These are phyloP conservation scores for Penicillium goetzii DNA, from an alignment of 495 filamentous ascomycete species.

Conservation along the genomic window DNA sequence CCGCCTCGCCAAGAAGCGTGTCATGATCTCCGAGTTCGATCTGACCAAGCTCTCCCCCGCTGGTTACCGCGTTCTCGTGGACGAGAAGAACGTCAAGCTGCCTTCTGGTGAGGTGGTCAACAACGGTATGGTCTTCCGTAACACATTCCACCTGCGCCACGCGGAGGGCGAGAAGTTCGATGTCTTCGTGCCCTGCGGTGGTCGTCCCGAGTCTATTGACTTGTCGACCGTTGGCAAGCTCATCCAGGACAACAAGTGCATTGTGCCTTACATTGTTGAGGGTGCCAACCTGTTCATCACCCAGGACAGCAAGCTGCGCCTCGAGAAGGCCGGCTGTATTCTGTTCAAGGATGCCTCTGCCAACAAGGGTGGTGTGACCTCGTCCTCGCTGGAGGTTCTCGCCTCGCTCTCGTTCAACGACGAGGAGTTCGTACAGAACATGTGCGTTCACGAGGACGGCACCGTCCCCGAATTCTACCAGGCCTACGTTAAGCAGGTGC, in stretches of 20 bases:
- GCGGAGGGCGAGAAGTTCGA: conserved; percentile 66
- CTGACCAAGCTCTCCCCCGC: conserved; percentile 79
- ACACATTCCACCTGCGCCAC: conserved; percentile 89
- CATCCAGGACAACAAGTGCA: conserved; percentile 78
- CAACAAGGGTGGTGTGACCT: conserved; percentile 98
- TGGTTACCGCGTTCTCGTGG: conserved; percentile 91
- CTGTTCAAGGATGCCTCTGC: conserved; percentile 97
- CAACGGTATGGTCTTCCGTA: conserved; percentile 95
- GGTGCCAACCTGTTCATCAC: conserved; percentile 99
- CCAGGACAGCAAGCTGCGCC: conserved; percentile 92
- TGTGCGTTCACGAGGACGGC: conserved; percentile 83
- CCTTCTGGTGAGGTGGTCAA: conserved; percentile 83
- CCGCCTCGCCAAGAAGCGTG: conserved; percentile 81
- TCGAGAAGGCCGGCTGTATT: conserved; percentile 91
- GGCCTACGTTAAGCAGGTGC: conserved; percentile 88
- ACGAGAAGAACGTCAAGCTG: conserved; percentile 83
- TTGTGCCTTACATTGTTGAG: conserved; percentile 93
- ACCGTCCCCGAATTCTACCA: conserved; percentile 87
- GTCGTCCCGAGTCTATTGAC: conserved; percentile 95
- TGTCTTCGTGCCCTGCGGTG: conserved; percentile 93
- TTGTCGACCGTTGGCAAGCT: conserved; percentile 81
- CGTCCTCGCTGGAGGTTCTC: conserved; percentile 95
- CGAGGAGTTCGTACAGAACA: conserved; percentile 81
- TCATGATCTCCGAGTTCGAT: conserved; percentile 90
- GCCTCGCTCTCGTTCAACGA: conserved; percentile 95